A percentile compares a stretch with the other conserved stretches of the same genome.
Evolutionary conservation across 164 flowering plant species (phyloP).

Genomic region (Vitis riparia): DNA sequence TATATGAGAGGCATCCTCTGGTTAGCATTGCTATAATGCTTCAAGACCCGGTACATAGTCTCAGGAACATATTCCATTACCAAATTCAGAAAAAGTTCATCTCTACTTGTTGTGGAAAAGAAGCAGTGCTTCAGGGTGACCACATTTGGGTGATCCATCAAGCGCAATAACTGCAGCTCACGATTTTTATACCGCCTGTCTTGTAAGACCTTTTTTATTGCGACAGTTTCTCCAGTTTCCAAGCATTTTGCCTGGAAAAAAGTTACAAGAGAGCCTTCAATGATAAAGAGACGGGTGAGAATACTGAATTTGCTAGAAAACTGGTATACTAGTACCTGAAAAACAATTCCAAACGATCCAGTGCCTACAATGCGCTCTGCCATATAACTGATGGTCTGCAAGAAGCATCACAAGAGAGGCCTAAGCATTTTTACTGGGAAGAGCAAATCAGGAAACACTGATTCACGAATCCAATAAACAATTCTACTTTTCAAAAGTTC

Average conservation of each 20-base stretch:
- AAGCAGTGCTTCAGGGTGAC: conserved; percentile 86
- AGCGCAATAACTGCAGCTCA: conserved; percentile 89
- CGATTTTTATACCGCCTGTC: conserved; percentile 93
- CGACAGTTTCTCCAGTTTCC: conserved; percentile 91
- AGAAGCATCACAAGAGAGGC: conserved; percentile 16
- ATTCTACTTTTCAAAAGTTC: background rate
- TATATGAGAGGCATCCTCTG: conserved; percentile 95
- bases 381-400: conserved; percentile 96
- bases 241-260: conserved; percentile 80
- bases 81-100: conserved; percentile 87
- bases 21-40: conserved; percentile 71
- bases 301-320: background rate
- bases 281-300: background rate
- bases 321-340: conserved; percentile 54
- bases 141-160: conserved; percentile 95
- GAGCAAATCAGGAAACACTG: background rate
- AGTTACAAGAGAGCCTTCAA: background rate
- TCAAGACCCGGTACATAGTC: conserved; percentile 72
- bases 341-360: conserved; percentile 94
- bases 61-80: conserved; percentile 99
- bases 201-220: conserved; percentile 92
- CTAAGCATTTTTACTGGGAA: background rate
- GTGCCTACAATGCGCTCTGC: conserved; percentile 97
- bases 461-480: background rate
- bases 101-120: conserved; percentile 85